Conservation (phyloP, 371 early-diverging fungal genomes). For the Chytridium lagenaria region DNA sequence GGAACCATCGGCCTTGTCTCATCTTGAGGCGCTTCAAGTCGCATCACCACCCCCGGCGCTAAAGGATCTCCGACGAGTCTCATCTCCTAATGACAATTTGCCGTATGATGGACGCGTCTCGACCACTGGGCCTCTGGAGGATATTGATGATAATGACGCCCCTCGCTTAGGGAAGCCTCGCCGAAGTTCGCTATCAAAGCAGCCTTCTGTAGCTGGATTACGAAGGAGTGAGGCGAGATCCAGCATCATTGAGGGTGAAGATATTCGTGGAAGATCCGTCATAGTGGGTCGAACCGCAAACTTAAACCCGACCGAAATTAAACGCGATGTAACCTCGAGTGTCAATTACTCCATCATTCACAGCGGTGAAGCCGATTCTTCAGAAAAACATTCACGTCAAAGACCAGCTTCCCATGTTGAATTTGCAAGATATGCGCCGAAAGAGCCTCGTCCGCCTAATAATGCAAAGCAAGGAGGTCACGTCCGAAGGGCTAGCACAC, state of each 20-base stretch:
- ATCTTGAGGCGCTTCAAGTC: neutral
- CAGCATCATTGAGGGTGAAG: neutral
- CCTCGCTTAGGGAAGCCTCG: neutral
- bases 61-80: neutral
- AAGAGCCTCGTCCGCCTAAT: neutral
- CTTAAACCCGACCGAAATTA: neutral
- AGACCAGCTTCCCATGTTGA: neutral
- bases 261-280: neutral
- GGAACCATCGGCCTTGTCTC: neutral
- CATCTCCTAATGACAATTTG: neutral
- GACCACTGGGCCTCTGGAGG: neutral
- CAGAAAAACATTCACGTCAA: neutral
- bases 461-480: neutral
- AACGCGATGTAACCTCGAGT: neutral
- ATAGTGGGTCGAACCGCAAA: neutral
- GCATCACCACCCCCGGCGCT: neutral
- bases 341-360: neutral
- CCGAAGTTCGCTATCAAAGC: neutral
- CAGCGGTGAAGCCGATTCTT: neutral
- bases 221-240: slow-evolving; percentile 3
- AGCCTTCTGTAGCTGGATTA: neutral
- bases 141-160: neutral
- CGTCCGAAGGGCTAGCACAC: neutral
- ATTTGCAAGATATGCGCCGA: neutral
- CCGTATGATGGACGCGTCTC: neutral